Evolutionary conservation across 768 basidiomycete species (phyloP).

Genomic region (Cystofilobasidium macerans): DNA sequence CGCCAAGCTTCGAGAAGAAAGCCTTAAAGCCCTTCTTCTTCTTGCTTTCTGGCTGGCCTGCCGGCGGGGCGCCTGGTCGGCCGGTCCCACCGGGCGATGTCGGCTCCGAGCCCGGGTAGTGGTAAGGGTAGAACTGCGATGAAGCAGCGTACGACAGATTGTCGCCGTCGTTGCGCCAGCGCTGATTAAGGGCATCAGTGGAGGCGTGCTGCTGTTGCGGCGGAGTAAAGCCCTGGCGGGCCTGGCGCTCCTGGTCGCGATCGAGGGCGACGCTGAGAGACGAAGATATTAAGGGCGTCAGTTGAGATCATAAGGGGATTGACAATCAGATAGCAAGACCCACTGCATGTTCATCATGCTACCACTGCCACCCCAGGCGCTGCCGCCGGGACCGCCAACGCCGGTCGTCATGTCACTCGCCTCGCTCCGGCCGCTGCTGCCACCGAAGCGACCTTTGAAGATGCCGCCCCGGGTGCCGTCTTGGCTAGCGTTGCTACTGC

Average conservation of each 20-base stretch:
- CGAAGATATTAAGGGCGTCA: background rate
- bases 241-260: conserved; percentile 29
- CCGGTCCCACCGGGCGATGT: background rate
- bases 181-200: conserved; percentile 32
- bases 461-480: conserved; percentile 12
- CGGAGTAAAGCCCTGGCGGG: conserved; percentile 27
- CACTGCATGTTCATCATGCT: conserved; percentile 42
- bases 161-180: conserved; percentile 29
- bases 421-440: conserved; percentile 27
- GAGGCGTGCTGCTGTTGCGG: conserved; percentile 29
- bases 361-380: conserved; percentile 39
- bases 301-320: no score
- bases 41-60: conserved; percentile 20
- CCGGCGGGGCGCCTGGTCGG: background rate
- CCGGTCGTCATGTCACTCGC: conserved; percentile 30
- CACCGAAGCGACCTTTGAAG: conserved; percentile 25
- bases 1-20: conserved; percentile 36
- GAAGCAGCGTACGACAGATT: background rate
- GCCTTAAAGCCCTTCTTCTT: conserved; percentile 39
- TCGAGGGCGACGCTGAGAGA: conserved; percentile 36
- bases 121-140: background rate
- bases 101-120: background rate
- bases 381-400: conserved; percentile 34
- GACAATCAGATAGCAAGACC: conserved; percentile 23
- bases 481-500: conserved; percentile 22